Conservation (phyloP, 257 asterid genomes). For the Euphrasia confusa region DNA sequence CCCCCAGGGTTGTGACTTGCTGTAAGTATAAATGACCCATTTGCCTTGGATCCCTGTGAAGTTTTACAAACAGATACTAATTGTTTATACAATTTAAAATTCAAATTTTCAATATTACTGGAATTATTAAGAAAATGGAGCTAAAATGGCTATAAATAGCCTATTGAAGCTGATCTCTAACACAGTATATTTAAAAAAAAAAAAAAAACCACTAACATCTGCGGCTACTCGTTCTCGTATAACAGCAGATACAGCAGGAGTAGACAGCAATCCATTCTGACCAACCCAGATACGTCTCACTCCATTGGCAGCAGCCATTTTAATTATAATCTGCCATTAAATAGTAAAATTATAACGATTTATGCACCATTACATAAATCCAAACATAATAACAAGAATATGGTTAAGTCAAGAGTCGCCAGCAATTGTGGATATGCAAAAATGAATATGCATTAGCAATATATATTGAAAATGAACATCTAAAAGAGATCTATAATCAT, state of each 20-base stretch:
- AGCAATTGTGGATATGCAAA: background rate
- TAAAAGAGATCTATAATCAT: background rate
- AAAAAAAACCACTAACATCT: conserved; percentile 42
- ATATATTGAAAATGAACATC: background rate
- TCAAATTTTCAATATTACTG: background rate
- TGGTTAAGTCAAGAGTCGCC: background rate
- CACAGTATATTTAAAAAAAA: background rate
- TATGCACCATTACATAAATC: conserved; percentile 14
- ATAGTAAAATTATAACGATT: conserved; percentile 19
- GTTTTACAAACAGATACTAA: conserved; percentile 21
- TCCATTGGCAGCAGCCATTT: conserved; percentile 97
- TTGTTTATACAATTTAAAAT: background rate
- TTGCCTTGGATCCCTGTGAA: conserved; percentile 84
- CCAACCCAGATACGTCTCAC: conserved; percentile 97
- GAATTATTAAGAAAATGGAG: background rate
- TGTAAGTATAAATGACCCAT: conserved; percentile 88
- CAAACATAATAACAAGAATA: conserved; percentile 17
- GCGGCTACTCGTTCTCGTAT: conserved; percentile 79
- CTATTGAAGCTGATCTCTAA: conserved; percentile 28
- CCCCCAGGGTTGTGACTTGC: conserved; percentile 99
- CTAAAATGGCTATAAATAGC: conserved; percentile 15
- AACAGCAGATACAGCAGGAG: conserved; percentile 94
- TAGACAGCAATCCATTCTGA: conserved; percentile 81
- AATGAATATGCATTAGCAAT: background rate
- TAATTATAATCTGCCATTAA: conserved; percentile 66